Evolutionary conservation across 257 asterid species (phyloP).

Genomic region (Nicotiana benthamiana): DNA sequence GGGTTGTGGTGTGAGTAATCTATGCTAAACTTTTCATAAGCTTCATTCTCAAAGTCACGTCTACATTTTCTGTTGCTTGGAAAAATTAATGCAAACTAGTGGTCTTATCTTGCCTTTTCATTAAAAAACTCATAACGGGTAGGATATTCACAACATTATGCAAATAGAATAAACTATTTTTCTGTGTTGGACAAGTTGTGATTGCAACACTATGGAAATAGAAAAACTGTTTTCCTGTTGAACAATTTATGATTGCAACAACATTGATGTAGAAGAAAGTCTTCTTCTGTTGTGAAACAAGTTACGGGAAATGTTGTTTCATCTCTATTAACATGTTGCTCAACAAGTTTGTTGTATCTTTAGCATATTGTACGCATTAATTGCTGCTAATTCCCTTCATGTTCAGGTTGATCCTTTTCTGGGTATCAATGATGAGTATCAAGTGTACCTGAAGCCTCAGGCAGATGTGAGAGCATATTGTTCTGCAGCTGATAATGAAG

Average conservation of each 20-base stretch:
- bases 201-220: neutral
- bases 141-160: neutral
- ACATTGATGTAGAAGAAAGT: neutral
- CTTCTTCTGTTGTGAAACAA: neutral
- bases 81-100: neutral
- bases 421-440: constrained; percentile 78
- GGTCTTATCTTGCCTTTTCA: neutral
- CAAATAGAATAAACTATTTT: neutral
- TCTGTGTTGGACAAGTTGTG: neutral
- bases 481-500: constrained; percentile 54
- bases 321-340: neutral
- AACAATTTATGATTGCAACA: neutral
- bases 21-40: neutral
- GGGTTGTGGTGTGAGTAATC: constrained; percentile 57
- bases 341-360: neutral
- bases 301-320: neutral
- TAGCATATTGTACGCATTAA: neutral
- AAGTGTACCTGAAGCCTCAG: constrained; percentile 58
- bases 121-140: neutral
- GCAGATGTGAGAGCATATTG: constrained; percentile 49
- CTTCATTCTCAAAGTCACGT: neutral
- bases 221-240: neutral
- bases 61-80: neutral
- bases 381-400: neutral
- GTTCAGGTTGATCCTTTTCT: constrained; percentile 73